Conservation (phyloP, 108 stramenopile species). For the Fistulifera solaris region DNA sequence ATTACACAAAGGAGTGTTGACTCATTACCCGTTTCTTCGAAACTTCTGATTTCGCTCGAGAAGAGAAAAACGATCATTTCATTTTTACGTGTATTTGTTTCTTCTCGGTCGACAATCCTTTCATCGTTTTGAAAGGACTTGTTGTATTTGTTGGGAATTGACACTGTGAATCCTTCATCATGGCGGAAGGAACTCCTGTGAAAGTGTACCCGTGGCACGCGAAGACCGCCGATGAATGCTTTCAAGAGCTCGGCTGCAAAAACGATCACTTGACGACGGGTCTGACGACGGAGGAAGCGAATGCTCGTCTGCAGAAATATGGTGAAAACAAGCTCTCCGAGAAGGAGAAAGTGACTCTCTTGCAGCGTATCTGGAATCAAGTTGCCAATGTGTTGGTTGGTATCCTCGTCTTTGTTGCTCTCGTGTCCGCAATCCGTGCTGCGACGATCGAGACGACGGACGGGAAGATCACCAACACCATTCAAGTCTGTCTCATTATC, state of each 20-base stretch:
- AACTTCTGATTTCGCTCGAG: too few species aligned
- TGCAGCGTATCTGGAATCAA: conserved; percentile 65
- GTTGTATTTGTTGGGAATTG: too few species aligned
- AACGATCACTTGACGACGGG: not conserved
- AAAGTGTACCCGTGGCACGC: not conserved
- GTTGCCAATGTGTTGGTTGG: conserved; percentile 68
- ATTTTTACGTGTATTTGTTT: too few species aligned
- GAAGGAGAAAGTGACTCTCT: conserved; percentile 47
- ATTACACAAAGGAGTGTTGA: too few species aligned
- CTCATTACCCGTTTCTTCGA: too few species aligned
- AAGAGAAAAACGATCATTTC: too few species aligned
- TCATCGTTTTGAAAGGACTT: too few species aligned
- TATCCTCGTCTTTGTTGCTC: conserved; percentile 60
- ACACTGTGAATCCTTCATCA: too few species aligned
- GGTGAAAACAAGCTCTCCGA: conserved; percentile 62
- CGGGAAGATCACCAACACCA: conserved; percentile 33
- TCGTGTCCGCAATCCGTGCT: conserved; percentile 47
- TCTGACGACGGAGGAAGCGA: conserved; percentile 24
- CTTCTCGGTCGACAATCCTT: too few species aligned
- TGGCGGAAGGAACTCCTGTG: too few species aligned
- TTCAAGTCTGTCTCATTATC: conserved; percentile 60
- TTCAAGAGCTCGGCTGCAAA: not conserved
- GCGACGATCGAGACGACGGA: conserved; percentile 23
- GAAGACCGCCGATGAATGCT: not conserved
- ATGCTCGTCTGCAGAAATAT: conserved; percentile 26